Percentiles rank a stretch among this genome's conserved stretches.
phyloP scores from a whole-genome alignment of 176 grass and related monocot genomes.

The Tuctoria greenei region DNA sequence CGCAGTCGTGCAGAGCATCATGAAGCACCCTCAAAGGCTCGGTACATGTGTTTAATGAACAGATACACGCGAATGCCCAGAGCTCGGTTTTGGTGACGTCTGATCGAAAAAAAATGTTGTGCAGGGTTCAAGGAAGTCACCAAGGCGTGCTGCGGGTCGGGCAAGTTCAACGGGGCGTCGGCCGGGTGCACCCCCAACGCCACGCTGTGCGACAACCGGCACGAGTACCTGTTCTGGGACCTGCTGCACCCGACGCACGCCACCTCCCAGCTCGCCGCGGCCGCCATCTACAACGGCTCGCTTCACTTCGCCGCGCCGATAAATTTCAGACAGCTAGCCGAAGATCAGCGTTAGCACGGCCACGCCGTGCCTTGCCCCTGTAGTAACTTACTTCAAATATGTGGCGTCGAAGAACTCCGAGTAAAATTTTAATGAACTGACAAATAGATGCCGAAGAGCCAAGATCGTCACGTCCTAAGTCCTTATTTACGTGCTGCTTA shows the following conservation, averaged over 20 bases:
- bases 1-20: conserved; percentile 73
- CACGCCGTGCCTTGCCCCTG: not conserved
- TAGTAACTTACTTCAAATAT: not conserved
- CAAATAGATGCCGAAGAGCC: no score
- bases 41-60: conserved; percentile 33
- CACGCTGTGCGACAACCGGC: conserved; percentile 65
- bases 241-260: conserved; percentile 82
- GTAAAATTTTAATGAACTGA: no score
- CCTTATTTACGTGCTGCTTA: not conserved
- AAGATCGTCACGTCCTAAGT: no score
- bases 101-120: not conserved
- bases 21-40: conserved; percentile 63
- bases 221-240: conserved; percentile 90
- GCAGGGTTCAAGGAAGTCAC: conserved; percentile 64
- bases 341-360: conserved; percentile 39
- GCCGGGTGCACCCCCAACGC: conserved; percentile 72
- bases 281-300: conserved; percentile 80
- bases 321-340: conserved; percentile 80
- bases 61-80: not conserved
- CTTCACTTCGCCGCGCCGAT: conserved; percentile 64
- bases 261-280: conserved; percentile 67
- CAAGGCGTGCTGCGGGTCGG: conserved; percentile 70
- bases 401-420: no score
- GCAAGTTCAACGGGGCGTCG: conserved; percentile 62
- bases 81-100: not conserved